Conservation (phyloP, 2,329 filamentous ascomycete genomes). For the Simplicillium sp. region DNA sequence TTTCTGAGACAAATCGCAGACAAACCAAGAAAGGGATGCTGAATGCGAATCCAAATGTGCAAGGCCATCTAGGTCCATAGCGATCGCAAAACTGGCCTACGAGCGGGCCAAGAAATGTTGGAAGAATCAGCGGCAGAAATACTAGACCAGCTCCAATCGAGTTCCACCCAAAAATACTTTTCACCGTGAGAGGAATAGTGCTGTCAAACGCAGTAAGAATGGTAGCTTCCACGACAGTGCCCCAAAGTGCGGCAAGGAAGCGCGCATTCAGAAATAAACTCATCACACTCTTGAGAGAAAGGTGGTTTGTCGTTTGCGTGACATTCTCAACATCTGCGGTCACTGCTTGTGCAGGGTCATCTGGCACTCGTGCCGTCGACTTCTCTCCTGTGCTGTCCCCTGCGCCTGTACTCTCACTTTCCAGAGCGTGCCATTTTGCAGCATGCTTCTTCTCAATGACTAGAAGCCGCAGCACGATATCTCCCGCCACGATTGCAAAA, state of each 20-base stretch:
- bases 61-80: conserved; percentile 23
- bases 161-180: conserved; percentile 19
- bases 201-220: conserved; percentile 23
- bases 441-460: conserved; percentile 23
- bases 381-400: conserved; percentile 3
- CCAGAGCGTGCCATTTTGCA: conserved; percentile 13
- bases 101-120: conserved; percentile 19
- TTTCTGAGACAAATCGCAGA: conserved; percentile 20
- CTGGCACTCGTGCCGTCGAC: background rate
- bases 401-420: background rate
- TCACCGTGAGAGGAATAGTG: conserved; percentile 21
- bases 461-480: conserved; percentile 19
- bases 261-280: conserved; percentile 18
- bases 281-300: conserved; percentile 7
- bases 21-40: conserved; percentile 23
- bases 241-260: conserved; percentile 22
- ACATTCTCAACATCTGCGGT: too few species aligned
- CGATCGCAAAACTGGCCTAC: conserved; percentile 20
- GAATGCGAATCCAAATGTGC: conserved; percentile 20
- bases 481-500: conserved; percentile 21
- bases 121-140: conserved; percentile 22
- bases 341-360: background rate
- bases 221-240: conserved; percentile 20
- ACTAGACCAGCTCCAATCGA: conserved; percentile 22
- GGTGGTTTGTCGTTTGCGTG: too few species aligned